These are phyloP conservation scores for Penicillium subrubescens DNA, from an alignment of 495 filamentous ascomycete genomes.

Conservation along the genomic window DNA sequence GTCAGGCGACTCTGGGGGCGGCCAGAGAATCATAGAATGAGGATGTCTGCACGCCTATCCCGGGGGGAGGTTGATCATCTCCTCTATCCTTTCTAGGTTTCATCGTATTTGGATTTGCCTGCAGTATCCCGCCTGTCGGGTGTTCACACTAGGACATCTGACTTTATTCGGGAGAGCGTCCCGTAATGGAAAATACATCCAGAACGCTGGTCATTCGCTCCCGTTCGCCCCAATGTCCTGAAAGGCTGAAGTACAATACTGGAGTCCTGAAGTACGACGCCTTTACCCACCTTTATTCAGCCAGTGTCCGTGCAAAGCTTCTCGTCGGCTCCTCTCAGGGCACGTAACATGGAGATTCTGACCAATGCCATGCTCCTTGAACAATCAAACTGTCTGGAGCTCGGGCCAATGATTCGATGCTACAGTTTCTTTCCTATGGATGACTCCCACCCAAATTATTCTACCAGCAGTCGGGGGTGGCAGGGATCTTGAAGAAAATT, in stretches of 20 bases:
- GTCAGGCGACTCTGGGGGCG: conserved; percentile 37
- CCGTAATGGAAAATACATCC: conserved; percentile 35
- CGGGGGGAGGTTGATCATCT: conserved; percentile 36
- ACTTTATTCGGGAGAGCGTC: conserved; percentile 32
- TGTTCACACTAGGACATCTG: conserved; percentile 43
- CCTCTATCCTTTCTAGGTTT: conserved; percentile 40
- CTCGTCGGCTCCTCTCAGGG: conserved; percentile 31
- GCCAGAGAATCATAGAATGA: conserved; percentile 10
- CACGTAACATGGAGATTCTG: conserved; percentile 37
- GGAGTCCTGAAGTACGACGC: background rate
- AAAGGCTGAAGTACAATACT: background rate
- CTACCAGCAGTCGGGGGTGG: conserved; percentile 14
- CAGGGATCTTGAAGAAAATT: conserved; percentile 11
- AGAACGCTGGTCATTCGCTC: conserved; percentile 9
- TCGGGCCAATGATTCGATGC: conserved; percentile 31
- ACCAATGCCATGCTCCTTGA: conserved; percentile 38
- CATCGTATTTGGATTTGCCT: conserved; percentile 45
- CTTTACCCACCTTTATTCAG: conserved; percentile 18
- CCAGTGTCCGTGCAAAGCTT: conserved; percentile 33
- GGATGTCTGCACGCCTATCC: conserved; percentile 39
- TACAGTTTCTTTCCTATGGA: conserved; percentile 29
- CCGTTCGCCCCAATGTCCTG: background rate
- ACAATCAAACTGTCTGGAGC: conserved; percentile 33
- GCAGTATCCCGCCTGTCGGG: conserved; percentile 43
- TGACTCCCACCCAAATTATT: conserved; percentile 3